Percentiles rank a stretch among this genome's conserved stretches.
Evolutionary conservation across 176 grass and related monocot species (phyloP).

Genomic region (Canna indica): DNA sequence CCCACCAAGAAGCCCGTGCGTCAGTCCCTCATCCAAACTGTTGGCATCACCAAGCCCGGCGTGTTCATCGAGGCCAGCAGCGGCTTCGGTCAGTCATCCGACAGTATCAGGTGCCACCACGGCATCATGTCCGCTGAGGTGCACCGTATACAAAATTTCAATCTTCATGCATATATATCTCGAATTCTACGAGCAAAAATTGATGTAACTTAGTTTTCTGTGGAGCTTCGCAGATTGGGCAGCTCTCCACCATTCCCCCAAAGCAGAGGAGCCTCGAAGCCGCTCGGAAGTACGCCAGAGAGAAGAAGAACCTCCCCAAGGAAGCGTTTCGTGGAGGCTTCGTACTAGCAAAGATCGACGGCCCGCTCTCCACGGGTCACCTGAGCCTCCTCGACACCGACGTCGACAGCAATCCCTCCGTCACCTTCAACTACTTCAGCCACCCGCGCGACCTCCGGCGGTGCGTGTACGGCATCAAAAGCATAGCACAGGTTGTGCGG

Average conservation of each 20-base stretch:
- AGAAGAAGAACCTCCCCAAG: slow-evolving; percentile 19
- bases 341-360: slow-evolving; percentile 20
- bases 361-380: slow-evolving; percentile 8
- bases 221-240: slow-evolving; percentile 75
- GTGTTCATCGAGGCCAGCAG: slow-evolving; percentile 85
- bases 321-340: neutral
- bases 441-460: slow-evolving; percentile 30
- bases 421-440: slow-evolving; percentile 26
- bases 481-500: slow-evolving; percentile 43
- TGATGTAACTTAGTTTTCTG: no score
- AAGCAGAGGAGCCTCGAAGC: slow-evolving; percentile 53
- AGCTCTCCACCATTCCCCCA: slow-evolving; percentile 61
- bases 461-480: slow-evolving; percentile 33
- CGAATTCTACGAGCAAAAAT: no score
- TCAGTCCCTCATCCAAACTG: slow-evolving; percentile 81
- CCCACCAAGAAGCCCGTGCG: slow-evolving; percentile 59
- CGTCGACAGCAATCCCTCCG: slow-evolving; percentile 17
- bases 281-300: slow-evolving; percentile 38
- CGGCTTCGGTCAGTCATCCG: slow-evolving; percentile 69
- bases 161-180: slow-evolving; percentile 7
- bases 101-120: slow-evolving; percentile 69
- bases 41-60: slow-evolving; percentile 58
- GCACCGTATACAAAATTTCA: neutral
- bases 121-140: slow-evolving; percentile 93
- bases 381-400: slow-evolving; percentile 13